Percentiles rank a stretch among this genome's conserved stretches.
Conservation (phyloP, 768 basidiomycete genomes). For the Leucocoprinus leucothites region DNA sequence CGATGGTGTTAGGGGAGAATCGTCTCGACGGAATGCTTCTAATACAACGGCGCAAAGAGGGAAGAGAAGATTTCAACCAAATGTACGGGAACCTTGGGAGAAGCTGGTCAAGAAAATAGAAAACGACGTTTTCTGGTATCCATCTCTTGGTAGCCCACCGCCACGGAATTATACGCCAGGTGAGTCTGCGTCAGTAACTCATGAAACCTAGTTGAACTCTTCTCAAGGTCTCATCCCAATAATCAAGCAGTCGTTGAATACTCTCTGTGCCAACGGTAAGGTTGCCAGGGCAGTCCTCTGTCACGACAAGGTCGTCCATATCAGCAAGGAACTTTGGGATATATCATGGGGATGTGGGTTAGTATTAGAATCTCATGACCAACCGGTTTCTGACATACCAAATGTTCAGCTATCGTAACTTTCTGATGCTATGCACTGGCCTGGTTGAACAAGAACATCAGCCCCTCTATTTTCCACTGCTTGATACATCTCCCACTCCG, state of each 20-base stretch:
- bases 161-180: slow-evolving; percentile 62
- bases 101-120: slow-evolving; percentile 19
- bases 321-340: slow-evolving; percentile 60
- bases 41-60: neutral
- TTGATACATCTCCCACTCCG: slow-evolving; percentile 58
- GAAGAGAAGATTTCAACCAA: slow-evolving; percentile 18
- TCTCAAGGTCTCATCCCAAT: slow-evolving; percentile 72
- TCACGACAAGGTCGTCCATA: slow-evolving; percentile 56
- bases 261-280: slow-evolving; percentile 45
- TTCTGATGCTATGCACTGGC: slow-evolving; percentile 71
- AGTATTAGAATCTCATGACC: slow-evolving; percentile 16
- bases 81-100: slow-evolving; percentile 8
- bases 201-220: too few species aligned
- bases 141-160: slow-evolving; percentile 39
- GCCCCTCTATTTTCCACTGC: slow-evolving; percentile 56
- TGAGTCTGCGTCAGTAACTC: too few species aligned
- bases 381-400: neutral
- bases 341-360: slow-evolving; percentile 72
- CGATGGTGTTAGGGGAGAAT: neutral
- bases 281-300: slow-evolving; percentile 63
- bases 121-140: slow-evolving; percentile 65
- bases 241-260: slow-evolving; percentile 51
- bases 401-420: slow-evolving; percentile 72
- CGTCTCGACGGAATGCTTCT: neutral
- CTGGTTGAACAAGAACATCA: slow-evolving; percentile 67